Base-by-base conservation (phyloP, 2,329 filamentous ascomycete genomes). In the Phaeosphaeriaceae sp. region DNA sequence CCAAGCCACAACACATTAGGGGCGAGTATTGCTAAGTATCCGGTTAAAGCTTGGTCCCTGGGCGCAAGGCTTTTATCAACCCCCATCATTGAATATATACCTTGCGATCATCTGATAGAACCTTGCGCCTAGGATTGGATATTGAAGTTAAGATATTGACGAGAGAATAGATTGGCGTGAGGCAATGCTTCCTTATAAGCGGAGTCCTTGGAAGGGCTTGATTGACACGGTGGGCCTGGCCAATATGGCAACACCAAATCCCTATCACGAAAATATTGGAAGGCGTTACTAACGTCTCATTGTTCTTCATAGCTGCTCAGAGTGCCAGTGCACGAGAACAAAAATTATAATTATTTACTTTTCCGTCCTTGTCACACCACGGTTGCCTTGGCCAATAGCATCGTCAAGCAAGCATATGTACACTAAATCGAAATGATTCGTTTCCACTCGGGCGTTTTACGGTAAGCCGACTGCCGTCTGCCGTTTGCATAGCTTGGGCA, bases 1-100 rank as follows among this genome's bases (percentile, higher is more conserved):
- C 32, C 15, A n/a, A 21, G 29, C 13, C 7, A 5, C 17, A 23
- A 46, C 23, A 8, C 34, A 46, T n/a, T 23, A 26, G 16, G 23
- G 23, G 34, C 16, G 18, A 16, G 29, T 13, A 45, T 16, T 46
- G 45, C 50, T 57, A 58, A 56, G 50, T 43, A 35, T 42, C 64
- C 66, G 66, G 66, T 49, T 69, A 67, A 69, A 64, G 45, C 61
- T 56, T 63, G 43, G 39, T 41, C 13, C 50, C 47, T 50, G 52
- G 52, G 50, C 46, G 33, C 36, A 48, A 49, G 56, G 58, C 64
- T 64, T 63, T 51, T 60, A 42, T 46, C 28, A 29, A 54, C 55
- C 34, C 23, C 35, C 50, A 29, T 53, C 26, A 29, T 42, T 23
- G 28, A 34, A 23, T 48, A 48, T 32, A 43, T 42, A 23, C 34